These are phyloP conservation scores for Cercospora zeae-maydis DNA, from an alignment of 2,329 filamentous ascomycete species.

Conservation along the genomic window DNA sequence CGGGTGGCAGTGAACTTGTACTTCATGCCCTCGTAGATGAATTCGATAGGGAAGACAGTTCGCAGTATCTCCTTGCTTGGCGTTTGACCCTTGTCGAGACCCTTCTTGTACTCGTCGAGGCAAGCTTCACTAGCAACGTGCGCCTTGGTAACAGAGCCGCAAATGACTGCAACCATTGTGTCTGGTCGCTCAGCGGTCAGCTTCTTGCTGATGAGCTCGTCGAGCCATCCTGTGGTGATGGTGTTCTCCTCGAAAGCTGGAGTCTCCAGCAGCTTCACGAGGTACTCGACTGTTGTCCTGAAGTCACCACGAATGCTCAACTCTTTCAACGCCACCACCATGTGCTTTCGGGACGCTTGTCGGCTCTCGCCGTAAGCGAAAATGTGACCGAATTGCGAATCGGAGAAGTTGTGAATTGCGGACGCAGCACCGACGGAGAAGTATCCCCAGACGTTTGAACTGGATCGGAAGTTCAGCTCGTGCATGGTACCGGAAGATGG, in stretches of 20 bases:
- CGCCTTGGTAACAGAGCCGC: constrained; percentile 90
- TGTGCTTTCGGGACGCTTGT: constrained; percentile 93
- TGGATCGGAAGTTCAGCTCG: constrained; percentile 97
- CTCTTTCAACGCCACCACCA: constrained; percentile 98
- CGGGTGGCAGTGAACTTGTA: constrained; percentile 98
- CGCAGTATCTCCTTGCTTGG: constrained; percentile 94
- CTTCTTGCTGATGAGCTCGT: constrained; percentile 97
- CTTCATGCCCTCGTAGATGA: constrained; percentile 93
- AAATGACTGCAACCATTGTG: constrained; percentile 87
- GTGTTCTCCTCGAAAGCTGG: constrained; percentile 99
- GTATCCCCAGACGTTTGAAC: constrained; percentile 99
- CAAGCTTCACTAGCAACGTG: constrained; percentile 90
- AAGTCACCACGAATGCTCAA: constrained; percentile 99
- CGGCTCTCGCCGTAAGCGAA: constrained; percentile 99
- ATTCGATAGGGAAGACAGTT: constrained; percentile 96
- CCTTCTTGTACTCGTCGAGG: constrained; percentile 78
- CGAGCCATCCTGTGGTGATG: constrained; percentile 97
- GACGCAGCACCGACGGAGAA: constrained; percentile 97
- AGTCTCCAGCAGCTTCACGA: constrained; percentile 97
- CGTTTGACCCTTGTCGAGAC: constrained; percentile 95
- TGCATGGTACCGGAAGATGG: constrained; percentile 98
- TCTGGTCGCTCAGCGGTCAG: constrained; percentile 94
- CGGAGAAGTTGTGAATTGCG: constrained; percentile 98
- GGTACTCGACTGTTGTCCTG: constrained; percentile 95
- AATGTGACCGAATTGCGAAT: constrained; percentile 98